These are phyloP conservation scores for Vitis amurensis DNA, from an alignment of 164 flowering plant genomes.

Conservation along the genomic window DNA sequence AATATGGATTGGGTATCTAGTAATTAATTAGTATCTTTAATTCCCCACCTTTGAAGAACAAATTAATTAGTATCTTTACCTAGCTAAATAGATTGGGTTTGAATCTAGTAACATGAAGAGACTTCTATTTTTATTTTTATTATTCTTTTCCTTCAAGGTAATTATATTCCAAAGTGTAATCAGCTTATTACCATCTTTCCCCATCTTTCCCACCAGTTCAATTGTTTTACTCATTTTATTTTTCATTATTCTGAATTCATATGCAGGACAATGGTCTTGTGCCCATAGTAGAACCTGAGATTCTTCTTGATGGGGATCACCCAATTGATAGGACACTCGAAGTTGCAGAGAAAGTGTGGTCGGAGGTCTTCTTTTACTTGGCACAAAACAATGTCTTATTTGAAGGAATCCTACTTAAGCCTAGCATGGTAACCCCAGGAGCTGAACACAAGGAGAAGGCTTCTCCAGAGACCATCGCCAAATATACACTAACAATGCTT, in stretches of 20 bases:
- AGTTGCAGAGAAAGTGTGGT: slow-evolving; percentile 82
- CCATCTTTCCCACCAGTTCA: too few species aligned
- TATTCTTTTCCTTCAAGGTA: too few species aligned
- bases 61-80: too few species aligned
- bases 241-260: background rate
- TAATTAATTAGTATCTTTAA: too few species aligned
- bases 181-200: too few species aligned
- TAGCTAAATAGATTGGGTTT: too few species aligned
- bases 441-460: slow-evolving; percentile 84
- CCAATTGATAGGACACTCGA: slow-evolving; percentile 75
- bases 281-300: slow-evolving; percentile 89
- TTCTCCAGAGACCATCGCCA: slow-evolving; percentile 72
- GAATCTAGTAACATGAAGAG: too few species aligned
- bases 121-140: too few species aligned
- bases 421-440: slow-evolving; percentile 95
- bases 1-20: too few species aligned
- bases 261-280: slow-evolving; percentile 78
- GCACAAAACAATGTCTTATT: slow-evolving; percentile 75
- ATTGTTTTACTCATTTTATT: background rate
- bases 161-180: too few species aligned
- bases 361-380: slow-evolving; percentile 77
- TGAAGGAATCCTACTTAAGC: slow-evolving; percentile 80
- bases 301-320: slow-evolving; percentile 87
- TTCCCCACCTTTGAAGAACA: too few species aligned
- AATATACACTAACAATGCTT: slow-evolving; percentile 70